Conservation (phyloP, 2,329 filamentous ascomycete species). For the Phoma herbarum region DNA sequence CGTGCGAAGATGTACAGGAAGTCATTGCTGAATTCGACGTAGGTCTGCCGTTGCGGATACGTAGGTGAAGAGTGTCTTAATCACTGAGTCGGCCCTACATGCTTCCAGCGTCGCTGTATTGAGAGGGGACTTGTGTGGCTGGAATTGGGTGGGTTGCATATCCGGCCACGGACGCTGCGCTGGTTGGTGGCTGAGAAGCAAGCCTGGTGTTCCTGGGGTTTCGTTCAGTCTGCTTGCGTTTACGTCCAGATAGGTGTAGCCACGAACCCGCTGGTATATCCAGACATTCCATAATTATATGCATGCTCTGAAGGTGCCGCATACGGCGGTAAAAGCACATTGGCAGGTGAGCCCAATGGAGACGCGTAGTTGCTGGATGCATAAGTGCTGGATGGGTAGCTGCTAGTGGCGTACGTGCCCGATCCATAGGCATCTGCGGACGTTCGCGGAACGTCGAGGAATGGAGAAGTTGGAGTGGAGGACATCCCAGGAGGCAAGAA, state of each 20-base stretch:
- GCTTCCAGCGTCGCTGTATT: constrained; percentile 33
- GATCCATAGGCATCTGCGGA: constrained; percentile 27
- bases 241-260: constrained; percentile 55
- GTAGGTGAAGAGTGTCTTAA: not conserved
- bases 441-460: constrained; percentile 57
- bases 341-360: constrained; percentile 48
- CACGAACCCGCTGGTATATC: constrained; percentile 56
- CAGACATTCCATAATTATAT: constrained; percentile 53
- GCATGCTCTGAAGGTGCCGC: constrained; percentile 52
- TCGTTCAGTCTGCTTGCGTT: constrained; percentile 52
- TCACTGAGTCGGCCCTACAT: constrained; percentile 13
- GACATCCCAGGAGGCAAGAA: constrained; percentile 49
- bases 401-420: constrained; percentile 46
- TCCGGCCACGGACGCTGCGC: constrained; percentile 27
- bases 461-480: constrained; percentile 51
- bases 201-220: constrained; percentile 51
- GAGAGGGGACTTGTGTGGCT: constrained; percentile 29
- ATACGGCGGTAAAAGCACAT: constrained; percentile 46
- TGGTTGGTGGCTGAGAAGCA: constrained; percentile 40
- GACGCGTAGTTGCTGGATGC: constrained; percentile 46
- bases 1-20: constrained; percentile 11
- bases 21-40: constrained; percentile 9
- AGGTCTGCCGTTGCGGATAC: not conserved
- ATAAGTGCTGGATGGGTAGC: constrained; percentile 38
- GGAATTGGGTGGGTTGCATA: constrained; percentile 30